Evolutionary conservation across 148 eudicot genomes (phyloP), one percentile per base, ranked within the genome.

Genomic region (Rhododendron ovatum): DNA sequence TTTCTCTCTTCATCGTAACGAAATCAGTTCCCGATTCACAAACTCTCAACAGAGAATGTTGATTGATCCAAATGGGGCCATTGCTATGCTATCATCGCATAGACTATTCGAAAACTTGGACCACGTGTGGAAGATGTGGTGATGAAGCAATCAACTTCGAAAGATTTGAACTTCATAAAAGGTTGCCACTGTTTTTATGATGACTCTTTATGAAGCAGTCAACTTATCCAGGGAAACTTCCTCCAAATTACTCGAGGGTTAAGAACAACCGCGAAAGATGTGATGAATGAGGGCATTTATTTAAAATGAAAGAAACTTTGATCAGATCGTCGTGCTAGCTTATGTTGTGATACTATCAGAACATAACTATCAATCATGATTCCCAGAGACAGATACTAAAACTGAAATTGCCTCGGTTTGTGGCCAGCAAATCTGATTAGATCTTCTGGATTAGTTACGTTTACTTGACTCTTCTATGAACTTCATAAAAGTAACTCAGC

Each of bases 401-500:
- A 26, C 24, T 28, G 85, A 81, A 81, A 3, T 47, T 47, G 47
- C 20, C 73, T 50, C 18, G 0, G 26, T 33, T 30, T 48, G 41
- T 24, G 43, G 79, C 14, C n/a, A n/a, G n/a, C n/a, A n/a, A n/a
- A n/a, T n/a, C 10, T 43, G 73, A 35, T 57, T 22, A 15, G 26
- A 61, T 73, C 11, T 30, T 50, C 10, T 20, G 24, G 2, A 8
- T 48, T 51, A 37, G 51, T 43, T 47, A 35, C 20, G 47, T 59
- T 84, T 81, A 73, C 63, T 85, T 53, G 22, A 55, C 59, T 85
- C 55, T 85, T 35, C 89, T 86, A 81, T 81, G 82, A 45, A 81
- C 35, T 83, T 92, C 93, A 84, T 87, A 90, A 9, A 89, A 84
- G 90, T 93, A 92, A 87, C 94, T 48, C 61, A 93, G 85, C 83